A percentile compares a stretch with the other conserved stretches of the same genome.
These are phyloP conservation scores for Helicostylum pulchrum DNA, from an alignment of 192 early-diverging fungal species.

Conservation along the genomic window DNA sequence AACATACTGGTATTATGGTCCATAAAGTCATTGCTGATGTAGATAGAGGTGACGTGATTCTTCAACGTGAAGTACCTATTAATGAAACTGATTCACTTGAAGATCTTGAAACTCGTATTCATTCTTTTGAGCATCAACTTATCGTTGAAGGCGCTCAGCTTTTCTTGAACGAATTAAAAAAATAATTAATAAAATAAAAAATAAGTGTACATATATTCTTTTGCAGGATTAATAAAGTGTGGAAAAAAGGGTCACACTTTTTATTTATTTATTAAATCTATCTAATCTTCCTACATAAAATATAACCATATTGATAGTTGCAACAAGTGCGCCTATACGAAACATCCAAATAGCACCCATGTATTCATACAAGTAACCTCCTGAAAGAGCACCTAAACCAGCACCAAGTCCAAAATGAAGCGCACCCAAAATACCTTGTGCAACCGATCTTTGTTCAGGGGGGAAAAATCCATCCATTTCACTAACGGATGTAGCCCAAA, in stretches of 20 bases:
- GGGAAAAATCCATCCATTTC: slow-evolving; percentile 34
- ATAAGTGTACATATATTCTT: too few species aligned
- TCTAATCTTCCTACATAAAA: slow-evolving; percentile 9
- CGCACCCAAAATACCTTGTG: slow-evolving; percentile 34
- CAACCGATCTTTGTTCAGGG: slow-evolving; percentile 31
- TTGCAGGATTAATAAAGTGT: too few species aligned
- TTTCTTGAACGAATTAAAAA: slow-evolving; percentile 37
- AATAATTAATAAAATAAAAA: too few species aligned
- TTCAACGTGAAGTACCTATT: slow-evolving; percentile 78
- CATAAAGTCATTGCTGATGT: slow-evolving; percentile 96
- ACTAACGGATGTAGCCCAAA: slow-evolving; percentile 33
- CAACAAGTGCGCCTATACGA: slow-evolving; percentile 3
- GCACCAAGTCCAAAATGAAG: slow-evolving; percentile 24
- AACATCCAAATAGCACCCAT: slow-evolving; percentile 16
- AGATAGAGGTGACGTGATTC: slow-evolving; percentile 89
- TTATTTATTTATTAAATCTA: not conserved
- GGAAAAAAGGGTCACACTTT: too few species aligned
- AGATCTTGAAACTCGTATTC: slow-evolving; percentile 85
- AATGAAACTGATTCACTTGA: slow-evolving; percentile 72
- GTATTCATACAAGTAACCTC: slow-evolving; percentile 31
- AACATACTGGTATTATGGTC: slow-evolving; percentile 82
- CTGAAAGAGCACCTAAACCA: slow-evolving; percentile 24
- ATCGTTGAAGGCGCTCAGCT: slow-evolving; percentile 73
- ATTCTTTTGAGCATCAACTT: slow-evolving; percentile 82
- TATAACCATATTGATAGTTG: not conserved